phyloP scores from a whole-genome alignment of 2,329 filamentous ascomycete species.

The Aspergillus neoniger region DNA sequence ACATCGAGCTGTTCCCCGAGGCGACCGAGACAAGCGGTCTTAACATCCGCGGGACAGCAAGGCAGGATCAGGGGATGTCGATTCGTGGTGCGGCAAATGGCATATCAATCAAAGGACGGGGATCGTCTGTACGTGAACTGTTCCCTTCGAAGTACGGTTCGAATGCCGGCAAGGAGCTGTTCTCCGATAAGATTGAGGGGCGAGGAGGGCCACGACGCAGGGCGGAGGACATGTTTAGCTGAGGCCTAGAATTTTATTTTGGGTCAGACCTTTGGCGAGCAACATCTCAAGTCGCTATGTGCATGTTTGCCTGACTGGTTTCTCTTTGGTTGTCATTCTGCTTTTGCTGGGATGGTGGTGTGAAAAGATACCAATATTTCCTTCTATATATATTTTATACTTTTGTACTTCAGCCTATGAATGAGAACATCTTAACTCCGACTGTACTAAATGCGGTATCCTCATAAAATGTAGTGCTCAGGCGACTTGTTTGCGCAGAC shows the following conservation, averaged over 20 bases:
- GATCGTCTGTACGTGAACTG: constrained; percentile 65
- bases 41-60: constrained; percentile 63
- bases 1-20: constrained; percentile 45
- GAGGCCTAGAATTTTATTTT: constrained; percentile 24
- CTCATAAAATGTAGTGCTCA: too few species aligned
- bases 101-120: constrained; percentile 71
- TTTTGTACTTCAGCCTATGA: background rate
- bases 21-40: constrained; percentile 44
- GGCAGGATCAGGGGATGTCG: constrained; percentile 39
- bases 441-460: too few species aligned
- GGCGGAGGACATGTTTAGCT: constrained; percentile 74
- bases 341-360: background rate
- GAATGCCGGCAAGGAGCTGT: constrained; percentile 70
- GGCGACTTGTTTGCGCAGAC: background rate
- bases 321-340: background rate
- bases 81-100: constrained; percentile 51
- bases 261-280: background rate
- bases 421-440: background rate
- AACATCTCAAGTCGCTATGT: too few species aligned
- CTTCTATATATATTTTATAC: constrained; percentile 1
- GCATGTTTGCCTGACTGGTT: background rate
- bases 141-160: constrained; percentile 63
- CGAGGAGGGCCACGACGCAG: constrained; percentile 62
- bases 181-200: constrained; percentile 62
- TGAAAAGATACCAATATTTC: constrained; percentile 11